Percentiles rank a stretch among this genome's conserved stretches.
Evolutionary conservation across 768 basidiomycete genomes (phyloP).

Genomic region (Leccinum ochraceum): DNA sequence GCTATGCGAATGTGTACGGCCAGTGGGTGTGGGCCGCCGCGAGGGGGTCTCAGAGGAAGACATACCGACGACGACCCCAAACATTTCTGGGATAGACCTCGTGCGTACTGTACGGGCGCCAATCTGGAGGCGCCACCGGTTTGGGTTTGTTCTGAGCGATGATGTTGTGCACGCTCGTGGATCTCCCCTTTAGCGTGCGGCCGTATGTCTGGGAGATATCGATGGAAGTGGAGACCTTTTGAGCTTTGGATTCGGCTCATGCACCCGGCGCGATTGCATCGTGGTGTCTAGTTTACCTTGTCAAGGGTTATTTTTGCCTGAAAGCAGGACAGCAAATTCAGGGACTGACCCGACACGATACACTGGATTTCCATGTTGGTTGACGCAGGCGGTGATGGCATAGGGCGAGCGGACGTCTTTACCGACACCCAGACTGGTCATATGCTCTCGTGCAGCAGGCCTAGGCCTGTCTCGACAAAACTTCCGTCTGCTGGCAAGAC

Average conservation of each 20-base stretch:
- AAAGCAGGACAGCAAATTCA: background rate
- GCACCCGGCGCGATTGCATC: conserved; percentile 62
- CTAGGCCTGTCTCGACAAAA: conserved; percentile 67
- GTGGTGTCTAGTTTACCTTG: conserved; percentile 45
- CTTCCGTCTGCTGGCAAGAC: conserved; percentile 60
- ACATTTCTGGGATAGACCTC: conserved; percentile 68
- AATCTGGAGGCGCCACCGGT: conserved; percentile 28
- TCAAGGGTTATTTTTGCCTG: conserved; percentile 3
- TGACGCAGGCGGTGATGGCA: conserved; percentile 75
- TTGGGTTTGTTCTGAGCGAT: conserved; percentile 52
- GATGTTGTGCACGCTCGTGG: conserved; percentile 67
- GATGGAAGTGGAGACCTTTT: conserved; percentile 34
- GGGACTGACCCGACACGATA: conserved; percentile 72
- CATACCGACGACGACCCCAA: conserved; percentile 26
- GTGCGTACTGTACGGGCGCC: conserved; percentile 46
- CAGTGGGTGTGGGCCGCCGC: conserved; percentile 37
- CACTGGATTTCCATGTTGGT: conserved; percentile 70
- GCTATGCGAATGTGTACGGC: conserved; percentile 75
- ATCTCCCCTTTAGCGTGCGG: conserved; percentile 49
- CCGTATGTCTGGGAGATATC: conserved; percentile 38
- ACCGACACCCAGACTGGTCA: conserved; percentile 68
- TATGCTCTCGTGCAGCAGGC: conserved; percentile 70
- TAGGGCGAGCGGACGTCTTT: conserved; percentile 72
- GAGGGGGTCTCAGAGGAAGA: conserved; percentile 34
- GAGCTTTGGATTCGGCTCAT: conserved; percentile 45